phyloP scores from a whole-genome alignment of 1,139 yeast species.

The Kodamaea suecica region DNA sequence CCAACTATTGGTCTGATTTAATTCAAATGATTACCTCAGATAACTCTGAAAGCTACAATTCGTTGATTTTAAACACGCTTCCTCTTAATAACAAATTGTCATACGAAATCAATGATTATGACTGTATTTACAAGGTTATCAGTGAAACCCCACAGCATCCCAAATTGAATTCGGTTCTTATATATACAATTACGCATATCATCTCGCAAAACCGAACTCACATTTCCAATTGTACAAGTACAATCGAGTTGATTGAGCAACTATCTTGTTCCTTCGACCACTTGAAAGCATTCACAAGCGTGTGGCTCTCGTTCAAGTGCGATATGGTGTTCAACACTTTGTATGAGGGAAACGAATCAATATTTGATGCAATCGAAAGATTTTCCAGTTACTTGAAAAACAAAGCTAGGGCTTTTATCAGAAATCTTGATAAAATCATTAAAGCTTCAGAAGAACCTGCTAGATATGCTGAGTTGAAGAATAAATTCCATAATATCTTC shows the following conservation, averaged over 20 bases:
- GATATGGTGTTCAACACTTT: conserved; percentile 29
- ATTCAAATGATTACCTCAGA: conserved; percentile 14
- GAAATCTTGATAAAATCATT: not conserved
- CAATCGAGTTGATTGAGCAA: conserved; percentile 6
- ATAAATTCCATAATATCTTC: not conserved
- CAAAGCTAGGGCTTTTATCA: not conserved
- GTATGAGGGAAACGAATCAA: conserved; percentile 29
- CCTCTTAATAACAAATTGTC: conserved; percentile 15
- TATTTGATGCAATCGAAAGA: conserved; percentile 25
- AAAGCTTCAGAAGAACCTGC: not conserved
- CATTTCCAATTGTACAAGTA: conserved; percentile 6
- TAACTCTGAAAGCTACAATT: conserved; percentile 13
- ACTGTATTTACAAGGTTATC: conserved; percentile 15
- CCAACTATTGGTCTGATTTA: conserved; percentile 33
- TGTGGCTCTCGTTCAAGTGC: conserved; percentile 29
- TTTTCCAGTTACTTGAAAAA: conserved; percentile 14
- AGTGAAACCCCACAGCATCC: conserved; percentile 22
- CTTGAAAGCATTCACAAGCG: conserved; percentile 15
- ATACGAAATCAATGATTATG: conserved; percentile 1
- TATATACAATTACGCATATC: conserved; percentile 14
- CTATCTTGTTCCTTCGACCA: conserved; percentile 10
- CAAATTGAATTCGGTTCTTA: conserved; percentile 23
- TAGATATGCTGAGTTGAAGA: not conserved
- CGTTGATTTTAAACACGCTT: conserved; percentile 20
- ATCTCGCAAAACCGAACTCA: conserved; percentile 11